These are phyloP conservation scores for Harringtonia aguacate DNA, from an alignment of 2,329 filamentous ascomycete genomes.

Conservation along the genomic window DNA sequence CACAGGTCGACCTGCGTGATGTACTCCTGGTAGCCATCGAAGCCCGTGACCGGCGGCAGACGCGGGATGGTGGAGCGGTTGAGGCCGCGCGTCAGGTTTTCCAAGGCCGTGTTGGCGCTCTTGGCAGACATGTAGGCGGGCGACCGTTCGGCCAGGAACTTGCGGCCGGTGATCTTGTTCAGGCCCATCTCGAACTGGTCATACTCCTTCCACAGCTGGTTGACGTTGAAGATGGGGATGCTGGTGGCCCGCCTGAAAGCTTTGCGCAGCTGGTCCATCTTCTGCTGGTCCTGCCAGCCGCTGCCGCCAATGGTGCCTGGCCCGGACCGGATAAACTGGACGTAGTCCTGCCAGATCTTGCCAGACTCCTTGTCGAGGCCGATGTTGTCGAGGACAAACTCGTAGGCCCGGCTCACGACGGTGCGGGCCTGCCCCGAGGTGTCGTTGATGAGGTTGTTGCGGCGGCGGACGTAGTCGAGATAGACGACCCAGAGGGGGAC, in stretches of 20 bases:
- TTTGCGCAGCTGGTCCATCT: constrained; percentile 89
- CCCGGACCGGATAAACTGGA: constrained; percentile 81
- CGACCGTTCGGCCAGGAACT: constrained; percentile 87
- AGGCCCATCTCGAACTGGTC: constrained; percentile 90
- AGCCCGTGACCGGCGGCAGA: constrained; percentile 74
- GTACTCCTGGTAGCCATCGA: constrained; percentile 79
- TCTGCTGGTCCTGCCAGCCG: constrained; percentile 94
- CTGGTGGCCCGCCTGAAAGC: constrained; percentile 85
- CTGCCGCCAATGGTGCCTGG: constrained; percentile 78
- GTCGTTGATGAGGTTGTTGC: constrained; percentile 83
- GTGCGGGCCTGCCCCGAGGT: constrained; percentile 63
- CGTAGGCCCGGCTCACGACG: constrained; percentile 77
- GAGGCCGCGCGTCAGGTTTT: constrained; percentile 72
- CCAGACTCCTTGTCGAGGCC: constrained; percentile 88
- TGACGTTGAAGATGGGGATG: constrained; percentile 74
- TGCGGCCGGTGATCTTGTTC: constrained; percentile 88
- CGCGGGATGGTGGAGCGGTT: constrained; percentile 68
- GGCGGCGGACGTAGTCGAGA: constrained; percentile 85
- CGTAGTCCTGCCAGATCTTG: constrained; percentile 86
- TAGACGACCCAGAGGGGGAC: constrained; percentile 88
- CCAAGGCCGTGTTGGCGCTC: constrained; percentile 79
- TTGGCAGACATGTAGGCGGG: constrained; percentile 94
- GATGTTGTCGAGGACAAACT: constrained; percentile 81
- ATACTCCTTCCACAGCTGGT: constrained; percentile 92
- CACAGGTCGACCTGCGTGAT: constrained; percentile 75